Conservation (phyloP, 305 asterid genomes). For the Andrographis paniculata region DNA sequence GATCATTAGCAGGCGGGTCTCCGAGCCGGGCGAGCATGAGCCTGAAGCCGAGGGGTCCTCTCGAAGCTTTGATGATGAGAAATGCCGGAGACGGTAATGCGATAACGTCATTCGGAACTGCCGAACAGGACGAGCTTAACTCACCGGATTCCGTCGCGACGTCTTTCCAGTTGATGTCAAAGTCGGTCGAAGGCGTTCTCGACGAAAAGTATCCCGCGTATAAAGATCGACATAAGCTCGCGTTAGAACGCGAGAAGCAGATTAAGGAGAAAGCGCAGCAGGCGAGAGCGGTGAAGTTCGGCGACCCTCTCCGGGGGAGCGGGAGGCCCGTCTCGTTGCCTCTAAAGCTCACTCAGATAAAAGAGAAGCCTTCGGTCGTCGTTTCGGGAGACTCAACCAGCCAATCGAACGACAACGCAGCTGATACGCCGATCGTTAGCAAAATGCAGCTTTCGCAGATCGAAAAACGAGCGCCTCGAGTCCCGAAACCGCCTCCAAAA, state of each 20-base stretch:
- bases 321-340: slow-evolving; percentile 48
- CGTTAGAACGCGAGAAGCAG: slow-evolving; percentile 74
- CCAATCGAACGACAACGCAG: slow-evolving; percentile 34
- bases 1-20: slow-evolving; percentile 67
- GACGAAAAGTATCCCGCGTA: slow-evolving; percentile 91
- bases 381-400: slow-evolving; percentile 41
- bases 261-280: slow-evolving; percentile 83
- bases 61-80: slow-evolving; percentile 83
- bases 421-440: slow-evolving; percentile 54
- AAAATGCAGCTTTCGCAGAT: slow-evolving; percentile 63
- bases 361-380: slow-evolving; percentile 42
- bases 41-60: slow-evolving; percentile 63
- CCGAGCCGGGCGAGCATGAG: slow-evolving; percentile 53
- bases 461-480: slow-evolving; percentile 80
- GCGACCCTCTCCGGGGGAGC: slow-evolving; percentile 40
- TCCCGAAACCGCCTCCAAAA: slow-evolving; percentile 87
- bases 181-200: slow-evolving; percentile 82
- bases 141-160: slow-evolving; percentile 53
- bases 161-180: slow-evolving; percentile 83
- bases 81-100: slow-evolving; percentile 78
- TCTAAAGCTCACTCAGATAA: slow-evolving; percentile 64
- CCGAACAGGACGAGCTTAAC: slow-evolving; percentile 47
- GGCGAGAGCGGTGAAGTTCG: slow-evolving; percentile 80
- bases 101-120: slow-evolving; percentile 72
- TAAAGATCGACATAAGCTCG: slow-evolving; percentile 92